These are phyloP conservation scores for Dothideomycetidae sp. DNA, from an alignment of 2,329 filamentous ascomycete genomes.

Conservation along the genomic window DNA sequence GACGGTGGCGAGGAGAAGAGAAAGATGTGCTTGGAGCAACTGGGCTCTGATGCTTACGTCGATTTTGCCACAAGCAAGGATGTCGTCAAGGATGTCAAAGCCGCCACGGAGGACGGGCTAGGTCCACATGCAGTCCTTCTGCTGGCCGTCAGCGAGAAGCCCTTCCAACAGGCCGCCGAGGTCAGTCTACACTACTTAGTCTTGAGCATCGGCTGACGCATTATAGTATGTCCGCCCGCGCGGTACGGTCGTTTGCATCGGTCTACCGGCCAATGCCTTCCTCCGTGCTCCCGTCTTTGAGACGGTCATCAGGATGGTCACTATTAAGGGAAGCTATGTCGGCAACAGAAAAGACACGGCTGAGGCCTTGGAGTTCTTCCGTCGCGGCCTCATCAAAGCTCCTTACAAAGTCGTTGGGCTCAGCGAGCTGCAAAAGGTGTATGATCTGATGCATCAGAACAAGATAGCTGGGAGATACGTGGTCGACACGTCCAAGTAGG, in stretches of 20 bases:
- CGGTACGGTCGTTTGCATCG: slow-evolving; percentile 77
- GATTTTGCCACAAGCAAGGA: slow-evolving; percentile 68
- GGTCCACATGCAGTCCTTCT: slow-evolving; percentile 81
- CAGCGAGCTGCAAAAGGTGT: slow-evolving; percentile 67
- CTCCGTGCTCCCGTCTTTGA: slow-evolving; percentile 79
- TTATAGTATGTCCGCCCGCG: slow-evolving; percentile 62
- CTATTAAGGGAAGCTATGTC: slow-evolving; percentile 84
- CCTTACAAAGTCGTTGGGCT: slow-evolving; percentile 78
- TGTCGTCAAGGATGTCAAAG: slow-evolving; percentile 71
- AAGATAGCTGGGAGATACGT: slow-evolving; percentile 69
- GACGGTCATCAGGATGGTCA: slow-evolving; percentile 79
- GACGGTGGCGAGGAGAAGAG: slow-evolving; percentile 73
- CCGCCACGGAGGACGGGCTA: slow-evolving; percentile 61
- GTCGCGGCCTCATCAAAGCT: slow-evolving; percentile 67
- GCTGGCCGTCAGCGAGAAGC: slow-evolving; percentile 75
- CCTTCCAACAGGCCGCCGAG: slow-evolving; percentile 83
- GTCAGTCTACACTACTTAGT: slow-evolving; percentile 14
- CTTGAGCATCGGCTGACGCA: not conserved
- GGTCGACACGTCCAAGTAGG: slow-evolving; percentile 54
- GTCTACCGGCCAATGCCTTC: slow-evolving; percentile 66
- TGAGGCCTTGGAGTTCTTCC: slow-evolving; percentile 85
- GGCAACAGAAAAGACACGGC: slow-evolving; percentile 78
- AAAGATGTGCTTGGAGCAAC: slow-evolving; percentile 47
- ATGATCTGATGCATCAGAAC: slow-evolving; percentile 49
- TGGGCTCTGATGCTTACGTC: slow-evolving; percentile 60